Evolutionary conservation across 768 basidiomycete genomes (phyloP), one percentile per base, ranked within the genome.

Genomic region (Russula abietina): DNA sequence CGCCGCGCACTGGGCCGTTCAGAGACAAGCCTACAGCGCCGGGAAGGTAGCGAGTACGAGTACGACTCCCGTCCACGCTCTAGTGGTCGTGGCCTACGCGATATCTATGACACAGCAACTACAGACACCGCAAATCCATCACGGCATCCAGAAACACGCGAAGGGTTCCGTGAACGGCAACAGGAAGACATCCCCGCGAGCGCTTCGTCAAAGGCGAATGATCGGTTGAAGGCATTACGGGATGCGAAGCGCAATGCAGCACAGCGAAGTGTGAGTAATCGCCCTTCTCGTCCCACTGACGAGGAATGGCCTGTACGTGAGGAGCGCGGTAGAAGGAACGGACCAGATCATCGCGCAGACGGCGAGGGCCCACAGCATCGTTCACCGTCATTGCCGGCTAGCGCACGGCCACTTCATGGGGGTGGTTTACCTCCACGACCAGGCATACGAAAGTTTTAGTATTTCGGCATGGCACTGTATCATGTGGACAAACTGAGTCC

Each of bases 181-280:
- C 59, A 57, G 14, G 66, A 63, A 60, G 67, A 71, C 58, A 67
- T 71, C 39, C 55, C 39, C 16, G 45, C 24, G 19, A 54, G 65
- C 48, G 63, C 46, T 28, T 69, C 73, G 14, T 78, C 76, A 10
- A 78, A 72, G 65, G 77, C 79, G 8, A 73, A 75, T 2, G 76
- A 82, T 63, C 78, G 82, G 38, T 70, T 84, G 56, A 81, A 76
- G 69, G 79, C 79, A 22, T 63, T 83, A 24, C 76, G 83, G 24
- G 81, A 83, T 61, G 79, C 78, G 30, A 81, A 78, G 69, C 78
- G 80, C 12, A 70, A 68, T 22, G 75, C 68, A 17, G 58, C 68
- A 11, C 60, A 43, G 50, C 57, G 57, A 10, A 58, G 55, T n/a
- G 32, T 30, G 22, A 17, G 56, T 22, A 39, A 1, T 17, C 32